Conservation (phyloP, 331 rosid species). For the Cydonia oblonga region DNA sequence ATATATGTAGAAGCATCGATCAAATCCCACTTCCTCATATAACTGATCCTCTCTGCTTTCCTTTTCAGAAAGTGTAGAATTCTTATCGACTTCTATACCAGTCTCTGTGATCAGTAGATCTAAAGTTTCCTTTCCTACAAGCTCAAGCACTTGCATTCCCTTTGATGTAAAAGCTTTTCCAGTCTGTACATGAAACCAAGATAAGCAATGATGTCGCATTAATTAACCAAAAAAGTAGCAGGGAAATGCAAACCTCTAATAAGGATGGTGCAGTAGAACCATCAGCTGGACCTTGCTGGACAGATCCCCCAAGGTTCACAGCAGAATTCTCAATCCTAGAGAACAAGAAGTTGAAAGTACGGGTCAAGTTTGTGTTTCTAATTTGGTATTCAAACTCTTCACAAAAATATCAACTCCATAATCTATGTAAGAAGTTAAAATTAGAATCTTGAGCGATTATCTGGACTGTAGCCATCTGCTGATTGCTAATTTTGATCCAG, state of each 20-base stretch:
- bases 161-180: constrained; percentile 90
- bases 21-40: constrained; percentile 82
- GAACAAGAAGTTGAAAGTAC: constrained; percentile 13
- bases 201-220: constrained; percentile 18
- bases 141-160: constrained; percentile 97
- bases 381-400: not conserved
- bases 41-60: constrained; percentile 52
- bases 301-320: constrained; percentile 57
- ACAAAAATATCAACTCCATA: not conserved
- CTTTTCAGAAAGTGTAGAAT: constrained; percentile 28
- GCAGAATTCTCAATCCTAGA: constrained; percentile 88
- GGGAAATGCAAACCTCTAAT: constrained; percentile 58
- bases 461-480: not conserved
- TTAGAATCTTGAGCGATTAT: not conserved
- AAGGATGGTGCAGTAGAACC: constrained; percentile 64
- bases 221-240: constrained; percentile 1
- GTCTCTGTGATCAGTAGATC: constrained; percentile 85
- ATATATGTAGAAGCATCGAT: constrained; percentile 93
- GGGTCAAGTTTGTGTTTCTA: not conserved
- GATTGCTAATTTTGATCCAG: not conserved
- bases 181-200: constrained; percentile 37
- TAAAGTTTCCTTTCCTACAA: constrained; percentile 90
- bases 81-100: constrained; percentile 80
- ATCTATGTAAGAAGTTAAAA: not conserved
- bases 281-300: constrained; percentile 37